Conservation (phyloP, 2,329 filamentous ascomycete species). For the Colletotrichum kahawae region DNA sequence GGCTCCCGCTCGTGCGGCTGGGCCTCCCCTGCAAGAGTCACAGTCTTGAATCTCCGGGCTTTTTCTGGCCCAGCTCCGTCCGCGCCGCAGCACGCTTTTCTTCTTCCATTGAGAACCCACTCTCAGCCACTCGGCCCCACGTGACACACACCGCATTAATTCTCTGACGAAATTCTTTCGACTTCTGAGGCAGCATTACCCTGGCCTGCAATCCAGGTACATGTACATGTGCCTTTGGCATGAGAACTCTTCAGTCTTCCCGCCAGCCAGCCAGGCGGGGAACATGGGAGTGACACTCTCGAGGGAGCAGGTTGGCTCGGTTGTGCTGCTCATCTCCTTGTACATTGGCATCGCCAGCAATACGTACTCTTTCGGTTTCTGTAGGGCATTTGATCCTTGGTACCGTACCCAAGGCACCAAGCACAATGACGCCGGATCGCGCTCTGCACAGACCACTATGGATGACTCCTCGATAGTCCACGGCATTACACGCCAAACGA, state of each 20-base stretch:
- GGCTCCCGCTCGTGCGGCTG: background rate
- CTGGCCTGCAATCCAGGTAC: background rate
- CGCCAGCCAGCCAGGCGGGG: background rate
- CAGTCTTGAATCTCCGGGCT: background rate
- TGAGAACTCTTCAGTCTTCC: background rate
- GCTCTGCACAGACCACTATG: background rate
- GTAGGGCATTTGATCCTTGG: background rate
- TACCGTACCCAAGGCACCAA: background rate
- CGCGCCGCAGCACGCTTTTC: conserved; percentile 18
- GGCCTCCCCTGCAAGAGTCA: background rate
- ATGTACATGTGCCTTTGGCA: background rate
- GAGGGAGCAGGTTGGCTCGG: conserved; percentile 1
- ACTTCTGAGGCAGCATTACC: conserved; percentile 4
- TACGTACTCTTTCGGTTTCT: background rate
- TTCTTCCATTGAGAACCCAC: conserved; percentile 12
- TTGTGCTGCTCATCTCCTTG: background rate
- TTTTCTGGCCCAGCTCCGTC: conserved; percentile 11
- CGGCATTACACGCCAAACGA: background rate
- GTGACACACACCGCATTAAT: conserved; percentile 22
- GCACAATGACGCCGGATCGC: background rate
- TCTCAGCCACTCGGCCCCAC: conserved; percentile 17
- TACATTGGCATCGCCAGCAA: background rate
- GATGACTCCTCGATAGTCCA: background rate
- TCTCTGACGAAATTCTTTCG: conserved; percentile 3
- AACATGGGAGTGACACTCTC: background rate